A percentile compares a stretch with the other conserved stretches of the same genome.
These are phyloP conservation scores for Eragrostis curvula DNA, from an alignment of 176 grass and related monocot species.

Conservation along the genomic window DNA sequence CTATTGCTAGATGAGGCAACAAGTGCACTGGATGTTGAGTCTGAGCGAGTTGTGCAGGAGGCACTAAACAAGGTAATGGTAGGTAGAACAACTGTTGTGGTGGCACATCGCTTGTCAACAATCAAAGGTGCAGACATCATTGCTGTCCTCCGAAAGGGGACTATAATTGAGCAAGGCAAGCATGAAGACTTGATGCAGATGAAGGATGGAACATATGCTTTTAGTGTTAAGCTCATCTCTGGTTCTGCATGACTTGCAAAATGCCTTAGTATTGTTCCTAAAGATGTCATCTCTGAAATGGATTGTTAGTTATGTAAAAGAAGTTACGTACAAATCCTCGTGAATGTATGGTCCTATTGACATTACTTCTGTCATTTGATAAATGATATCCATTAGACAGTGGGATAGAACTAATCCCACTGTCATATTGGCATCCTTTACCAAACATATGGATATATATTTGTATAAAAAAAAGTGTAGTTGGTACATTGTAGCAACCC, in stretches of 20 bases:
- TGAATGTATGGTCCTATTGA: too few species aligned
- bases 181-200: conserved; percentile 51
- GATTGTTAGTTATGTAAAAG: too few species aligned
- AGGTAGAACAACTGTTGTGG: conserved; percentile 52
- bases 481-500: too few species aligned
- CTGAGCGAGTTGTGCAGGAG: conserved; percentile 69
- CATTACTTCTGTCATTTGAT: too few species aligned
- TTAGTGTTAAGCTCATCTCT: conserved; percentile 52
- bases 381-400: too few species aligned
- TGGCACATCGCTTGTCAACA: conserved; percentile 68
- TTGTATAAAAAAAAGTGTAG: too few species aligned
- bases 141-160: conserved; percentile 54
- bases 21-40: conserved; percentile 67
- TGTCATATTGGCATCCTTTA: too few species aligned
- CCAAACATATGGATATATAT: too few species aligned
- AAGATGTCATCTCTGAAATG: too few species aligned
- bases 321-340: too few species aligned
- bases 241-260: background rate
- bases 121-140: conserved; percentile 63
- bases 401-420: too few species aligned
- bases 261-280: background rate
- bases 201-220: conserved; percentile 62
- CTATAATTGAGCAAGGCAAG: conserved; percentile 56
- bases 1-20: conserved; percentile 74
- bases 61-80: conserved; percentile 64